Percentiles rank a stretch among this genome's conserved stretches.
Conservation (phyloP, 2,329 filamentous ascomycete species). For the Penicillium sp. region DNA sequence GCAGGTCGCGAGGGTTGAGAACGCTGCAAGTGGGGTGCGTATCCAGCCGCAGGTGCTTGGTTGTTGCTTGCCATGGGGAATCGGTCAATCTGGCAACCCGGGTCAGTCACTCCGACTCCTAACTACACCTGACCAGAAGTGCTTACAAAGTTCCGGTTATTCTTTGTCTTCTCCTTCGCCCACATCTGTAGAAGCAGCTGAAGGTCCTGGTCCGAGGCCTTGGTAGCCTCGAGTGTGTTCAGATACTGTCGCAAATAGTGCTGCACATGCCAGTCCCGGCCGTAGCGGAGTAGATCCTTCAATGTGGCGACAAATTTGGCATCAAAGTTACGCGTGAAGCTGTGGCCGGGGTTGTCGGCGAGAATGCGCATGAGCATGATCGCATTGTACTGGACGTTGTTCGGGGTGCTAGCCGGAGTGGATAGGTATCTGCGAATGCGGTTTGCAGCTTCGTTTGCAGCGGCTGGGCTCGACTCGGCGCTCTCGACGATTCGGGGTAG, state of each 20-base stretch:
- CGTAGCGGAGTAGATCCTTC: constrained; percentile 67
- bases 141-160: constrained; percentile 43
- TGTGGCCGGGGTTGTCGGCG: constrained; percentile 80
- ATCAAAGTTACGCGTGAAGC: constrained; percentile 88
- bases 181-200: constrained; percentile 74
- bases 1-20: background rate
- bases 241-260: constrained; percentile 85
- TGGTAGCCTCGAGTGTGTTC: constrained; percentile 68
- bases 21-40: background rate
- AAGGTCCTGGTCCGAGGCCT: constrained; percentile 68
- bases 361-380: constrained; percentile 94
- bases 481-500: constrained; percentile 91
- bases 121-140: background rate
- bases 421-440: constrained; percentile 77
- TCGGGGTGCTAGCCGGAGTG: constrained; percentile 59
- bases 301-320: constrained; percentile 71
- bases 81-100: constrained; percentile 6
- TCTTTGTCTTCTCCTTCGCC: constrained; percentile 74
- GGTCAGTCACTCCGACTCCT: background rate
- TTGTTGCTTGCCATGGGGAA: constrained; percentile 2
- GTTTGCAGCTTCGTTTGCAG: constrained; percentile 73
- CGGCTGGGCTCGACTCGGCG: constrained; percentile 83
- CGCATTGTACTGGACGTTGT: constrained; percentile 86
- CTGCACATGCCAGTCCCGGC: constrained; percentile 68
- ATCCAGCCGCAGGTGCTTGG: background rate